These are phyloP conservation scores for Domatiomyces catenatus DNA, from an alignment of 2,329 filamentous ascomycete genomes.

Conservation along the genomic window DNA sequence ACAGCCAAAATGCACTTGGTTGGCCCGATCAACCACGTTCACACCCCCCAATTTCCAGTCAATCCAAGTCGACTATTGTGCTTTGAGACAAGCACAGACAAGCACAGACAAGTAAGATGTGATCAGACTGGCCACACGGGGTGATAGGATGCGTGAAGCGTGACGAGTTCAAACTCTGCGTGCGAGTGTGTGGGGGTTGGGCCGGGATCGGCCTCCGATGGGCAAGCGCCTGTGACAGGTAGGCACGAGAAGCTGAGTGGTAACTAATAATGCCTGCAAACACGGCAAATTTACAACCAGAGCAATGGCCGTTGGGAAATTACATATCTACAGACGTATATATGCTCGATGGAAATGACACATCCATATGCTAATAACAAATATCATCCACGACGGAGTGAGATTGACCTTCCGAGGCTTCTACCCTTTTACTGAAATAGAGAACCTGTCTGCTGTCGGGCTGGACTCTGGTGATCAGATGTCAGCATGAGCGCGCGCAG, in stretches of 20 bases:
- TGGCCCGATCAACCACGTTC: background rate
- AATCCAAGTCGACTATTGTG: background rate
- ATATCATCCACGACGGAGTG: too few species aligned
- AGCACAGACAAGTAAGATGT: background rate
- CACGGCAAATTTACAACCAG: too few species aligned
- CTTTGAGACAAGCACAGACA: background rate
- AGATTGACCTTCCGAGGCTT: too few species aligned
- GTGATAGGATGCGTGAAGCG: background rate
- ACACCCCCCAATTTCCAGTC: background rate
- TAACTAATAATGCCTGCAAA: background rate
- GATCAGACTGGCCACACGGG: background rate
- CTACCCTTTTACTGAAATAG: too few species aligned
- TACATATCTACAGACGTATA: too few species aligned
- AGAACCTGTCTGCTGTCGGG: too few species aligned
- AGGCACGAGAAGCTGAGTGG: too few species aligned
- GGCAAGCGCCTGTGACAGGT: background rate
- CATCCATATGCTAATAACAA: too few species aligned
- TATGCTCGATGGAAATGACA: too few species aligned
- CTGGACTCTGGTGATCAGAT: too few species aligned
- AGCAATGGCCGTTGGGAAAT: too few species aligned
- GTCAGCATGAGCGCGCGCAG: too few species aligned
- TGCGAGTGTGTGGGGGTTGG: background rate
- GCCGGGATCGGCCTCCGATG: background rate
- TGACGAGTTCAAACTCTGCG: background rate
- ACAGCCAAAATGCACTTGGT: background rate